Conservation (phyloP, 192 early-diverging fungal species). For the Coemansia sp. region DNA sequence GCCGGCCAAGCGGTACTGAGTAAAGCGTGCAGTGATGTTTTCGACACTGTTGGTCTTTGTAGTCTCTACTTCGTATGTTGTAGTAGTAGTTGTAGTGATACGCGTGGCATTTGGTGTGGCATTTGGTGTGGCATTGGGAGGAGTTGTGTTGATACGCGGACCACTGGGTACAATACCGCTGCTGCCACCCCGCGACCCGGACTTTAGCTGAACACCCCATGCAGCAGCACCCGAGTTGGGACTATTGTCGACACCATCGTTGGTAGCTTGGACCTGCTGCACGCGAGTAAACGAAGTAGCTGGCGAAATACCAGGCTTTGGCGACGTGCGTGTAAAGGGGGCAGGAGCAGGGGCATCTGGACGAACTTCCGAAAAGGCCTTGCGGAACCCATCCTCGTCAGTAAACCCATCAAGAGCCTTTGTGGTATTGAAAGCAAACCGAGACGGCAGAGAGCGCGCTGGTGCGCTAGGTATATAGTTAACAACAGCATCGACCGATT, state of each 20-base stretch:
- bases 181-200: conserved; percentile 4
- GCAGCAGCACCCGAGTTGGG: conserved; percentile 39
- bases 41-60: neutral
- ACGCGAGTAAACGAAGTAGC: neutral
- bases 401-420: conserved; percentile 38
- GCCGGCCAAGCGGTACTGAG: conserved; percentile 20
- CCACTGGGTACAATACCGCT: too few species aligned
- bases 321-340: conserved; percentile 16
- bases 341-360: conserved; percentile 38
- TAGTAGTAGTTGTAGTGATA: conserved; percentile 1
- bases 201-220: conserved; percentile 45
- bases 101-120: neutral
- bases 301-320: conserved; percentile 5
- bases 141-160: neutral
- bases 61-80: neutral
- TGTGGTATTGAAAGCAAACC: conserved; percentile 32
- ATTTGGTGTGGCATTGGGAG: neutral
- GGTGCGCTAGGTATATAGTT: conserved; percentile 38
- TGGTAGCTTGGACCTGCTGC: conserved; percentile 1
- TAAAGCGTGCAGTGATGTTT: conserved; percentile 15
- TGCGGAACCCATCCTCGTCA: conserved; percentile 43
- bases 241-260: conserved; percentile 28
- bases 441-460: conserved; percentile 36
- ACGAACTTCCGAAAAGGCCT: conserved; percentile 33
- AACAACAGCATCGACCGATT: conserved; percentile 38